phyloP scores from a whole-genome alignment of 2,329 filamentous ascomycete genomes.

The Pseudocercospora musae region DNA sequence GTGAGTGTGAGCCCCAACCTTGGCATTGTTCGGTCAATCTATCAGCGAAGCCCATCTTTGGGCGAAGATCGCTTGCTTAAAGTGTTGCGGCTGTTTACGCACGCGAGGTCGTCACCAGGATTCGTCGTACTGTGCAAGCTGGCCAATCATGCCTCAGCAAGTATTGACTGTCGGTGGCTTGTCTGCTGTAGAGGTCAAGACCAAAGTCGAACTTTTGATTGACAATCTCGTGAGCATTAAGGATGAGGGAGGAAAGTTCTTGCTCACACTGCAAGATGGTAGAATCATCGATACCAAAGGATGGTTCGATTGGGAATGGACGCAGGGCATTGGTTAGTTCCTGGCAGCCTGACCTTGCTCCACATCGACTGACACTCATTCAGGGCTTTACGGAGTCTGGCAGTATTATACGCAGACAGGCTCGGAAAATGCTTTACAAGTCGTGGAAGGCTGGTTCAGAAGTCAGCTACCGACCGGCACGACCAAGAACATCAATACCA shows the following conservation, averaged over 20 bases:
- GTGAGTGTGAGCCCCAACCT: not conserved
- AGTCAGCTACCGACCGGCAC: conserved; percentile 68
- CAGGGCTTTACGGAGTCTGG: conserved; percentile 77
- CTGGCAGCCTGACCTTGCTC: not conserved
- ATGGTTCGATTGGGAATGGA: conserved; percentile 72
- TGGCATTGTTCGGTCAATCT: not conserved
- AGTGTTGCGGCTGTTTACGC: conserved; percentile 7
- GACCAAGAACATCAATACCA: conserved; percentile 83
- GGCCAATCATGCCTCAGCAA: conserved; percentile 37
- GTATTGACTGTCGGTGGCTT: conserved; percentile 37
- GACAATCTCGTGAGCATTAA: conserved; percentile 73
- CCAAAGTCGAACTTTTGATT: conserved; percentile 64
- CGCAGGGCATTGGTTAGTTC: conserved; percentile 20
- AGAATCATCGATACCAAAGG: conserved; percentile 79
- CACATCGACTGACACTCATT: conserved; percentile 48
- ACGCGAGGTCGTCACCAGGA: conserved; percentile 7
- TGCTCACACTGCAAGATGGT: conserved; percentile 67
- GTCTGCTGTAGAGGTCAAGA: conserved; percentile 45
- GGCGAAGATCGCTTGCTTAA: not conserved
- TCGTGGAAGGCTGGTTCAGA: conserved; percentile 72
- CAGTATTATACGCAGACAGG: conserved; percentile 74
- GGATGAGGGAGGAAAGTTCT: conserved; percentile 70
- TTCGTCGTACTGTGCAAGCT: conserved; percentile 3
- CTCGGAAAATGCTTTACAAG: conserved; percentile 56
- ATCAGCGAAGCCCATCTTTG: conserved; percentile 9